Base-by-base conservation (phyloP, 805 yeast genomes). In the Suhomyces emberorum region DNA sequence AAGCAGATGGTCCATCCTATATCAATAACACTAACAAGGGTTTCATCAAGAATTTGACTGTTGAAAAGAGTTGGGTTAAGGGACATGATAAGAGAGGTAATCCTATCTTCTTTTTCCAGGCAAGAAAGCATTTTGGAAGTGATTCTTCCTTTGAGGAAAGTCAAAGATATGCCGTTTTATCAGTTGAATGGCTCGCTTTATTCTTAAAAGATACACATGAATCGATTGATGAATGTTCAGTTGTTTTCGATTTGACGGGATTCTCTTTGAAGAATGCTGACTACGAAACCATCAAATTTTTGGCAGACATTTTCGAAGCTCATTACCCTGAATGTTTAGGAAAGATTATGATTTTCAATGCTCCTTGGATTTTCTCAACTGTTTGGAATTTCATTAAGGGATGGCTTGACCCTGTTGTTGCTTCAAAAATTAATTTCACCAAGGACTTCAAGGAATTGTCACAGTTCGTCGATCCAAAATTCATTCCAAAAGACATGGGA, bases 361-460 rank as follows among this genome's bases (percentile, higher is more conserved):
- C 98, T 0, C 98, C 98, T 18, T 88, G 97, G 98, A 78, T 93
- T 37, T 93, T 93, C 66, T 79, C 85, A 34, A 91, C 96, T 16
- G 86, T 91, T 41, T 93, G 98, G 98, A 83, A 81, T 48, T 77
- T 91, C 48, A 79, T 93, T 51, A 88, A 87, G 60, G 81, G 82
- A 50, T 91, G 97, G 98, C 70, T 91, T 39, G 98, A 93, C 57
- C 98, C 98, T 3, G 96, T 87, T 16, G 97, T 91, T 37, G 95
- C 96, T 0, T 73, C 91, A 17, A 91, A 91, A 62, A 87, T 93
- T 50, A 76, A 77, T 29, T 93, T 91, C 63, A 85, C 96, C 16
- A 83, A 84, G 53, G 70, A 69, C 46, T 57, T 67, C 17, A 74
- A 78, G 38, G 97, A 93, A 38, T 62, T 91, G 50, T 69, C 66